Evolutionary conservation across 75 land plant species (phyloP).

Genomic region (Picea sitchensis): DNA sequence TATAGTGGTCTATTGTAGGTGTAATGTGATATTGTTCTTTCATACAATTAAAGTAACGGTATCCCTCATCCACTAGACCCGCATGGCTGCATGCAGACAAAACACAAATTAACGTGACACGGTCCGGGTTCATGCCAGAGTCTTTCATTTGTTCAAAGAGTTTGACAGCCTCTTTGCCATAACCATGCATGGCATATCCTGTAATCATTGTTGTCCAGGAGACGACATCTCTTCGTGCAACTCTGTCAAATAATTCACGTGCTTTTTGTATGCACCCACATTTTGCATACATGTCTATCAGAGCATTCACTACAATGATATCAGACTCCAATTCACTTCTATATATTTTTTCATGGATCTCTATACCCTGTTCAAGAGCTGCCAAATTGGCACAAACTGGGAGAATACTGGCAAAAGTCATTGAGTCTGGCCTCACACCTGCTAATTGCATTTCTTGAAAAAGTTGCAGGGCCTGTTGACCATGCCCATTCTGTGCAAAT

Average conservation of each 20-base stretch:
- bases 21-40: neutral
- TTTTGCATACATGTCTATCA: slow-evolving; percentile 30
- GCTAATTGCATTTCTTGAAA: slow-evolving; percentile 10
- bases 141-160: neutral
- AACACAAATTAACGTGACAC: neutral
- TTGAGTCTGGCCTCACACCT: slow-evolving; percentile 40
- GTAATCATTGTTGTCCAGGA: slow-evolving; percentile 36
- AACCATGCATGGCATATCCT: neutral
- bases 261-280: slow-evolving; percentile 29
- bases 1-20: slow-evolving; percentile 1
- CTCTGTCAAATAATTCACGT: slow-evolving; percentile 29
- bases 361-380: slow-evolving; percentile 35
- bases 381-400: slow-evolving; percentile 36
- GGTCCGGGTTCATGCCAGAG: neutral
- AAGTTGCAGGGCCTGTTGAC: neutral
- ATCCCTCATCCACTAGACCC: neutral
- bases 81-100: neutral
- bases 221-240: slow-evolving; percentile 20
- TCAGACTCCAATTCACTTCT: neutral
- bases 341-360: neutral
- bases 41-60: slow-evolving; percentile 12
- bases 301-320: slow-evolving; percentile 21
- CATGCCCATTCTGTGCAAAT: slow-evolving; percentile 9
- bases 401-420: slow-evolving; percentile 48
- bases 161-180: neutral